Conservation (phyloP, 345 rosid genomes). For the Barbarea vulgaris region DNA sequence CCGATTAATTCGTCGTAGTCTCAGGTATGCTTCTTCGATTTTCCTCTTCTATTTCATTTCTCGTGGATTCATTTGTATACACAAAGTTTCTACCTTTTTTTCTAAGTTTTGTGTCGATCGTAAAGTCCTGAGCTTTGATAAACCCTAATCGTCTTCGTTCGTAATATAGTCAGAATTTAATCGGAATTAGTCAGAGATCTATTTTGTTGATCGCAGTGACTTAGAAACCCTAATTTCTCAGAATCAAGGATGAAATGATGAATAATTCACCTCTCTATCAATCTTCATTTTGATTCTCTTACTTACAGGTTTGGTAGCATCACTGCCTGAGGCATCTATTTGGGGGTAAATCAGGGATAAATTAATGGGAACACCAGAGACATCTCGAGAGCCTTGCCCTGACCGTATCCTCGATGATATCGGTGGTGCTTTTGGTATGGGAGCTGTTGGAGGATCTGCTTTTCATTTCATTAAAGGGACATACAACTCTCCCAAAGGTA, state of each 20-base stretch:
- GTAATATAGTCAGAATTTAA: background rate
- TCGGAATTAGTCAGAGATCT: background rate
- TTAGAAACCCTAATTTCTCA: slow-evolving; percentile 11
- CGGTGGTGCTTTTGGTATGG: slow-evolving; percentile 90
- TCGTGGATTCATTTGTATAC: background rate
- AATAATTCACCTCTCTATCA: background rate
- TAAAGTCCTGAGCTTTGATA: background rate
- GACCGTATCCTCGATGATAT: slow-evolving; percentile 78
- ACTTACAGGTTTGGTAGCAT: background rate
- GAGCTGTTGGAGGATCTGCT: slow-evolving; percentile 77
- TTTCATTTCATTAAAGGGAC: slow-evolving; percentile 73
- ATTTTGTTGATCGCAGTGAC: slow-evolving; percentile 1
- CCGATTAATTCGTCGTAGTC: background rate
- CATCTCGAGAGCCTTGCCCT: slow-evolving; percentile 82
- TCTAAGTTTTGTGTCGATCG: background rate
- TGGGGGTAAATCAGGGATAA: background rate
- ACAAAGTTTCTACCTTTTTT: background rate
- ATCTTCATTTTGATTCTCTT: background rate
- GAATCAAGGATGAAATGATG: background rate
- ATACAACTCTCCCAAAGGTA: slow-evolving; percentile 62
- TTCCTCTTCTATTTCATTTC: background rate
- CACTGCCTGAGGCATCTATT: background rate
- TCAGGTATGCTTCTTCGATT: slow-evolving; percentile 24
- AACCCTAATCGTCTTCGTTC: slow-evolving; percentile 20
- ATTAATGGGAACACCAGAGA: slow-evolving; percentile 76